These are phyloP conservation scores for Cystobasidium tubakii DNA, from an alignment of 768 basidiomycete genomes.

Conservation along the genomic window DNA sequence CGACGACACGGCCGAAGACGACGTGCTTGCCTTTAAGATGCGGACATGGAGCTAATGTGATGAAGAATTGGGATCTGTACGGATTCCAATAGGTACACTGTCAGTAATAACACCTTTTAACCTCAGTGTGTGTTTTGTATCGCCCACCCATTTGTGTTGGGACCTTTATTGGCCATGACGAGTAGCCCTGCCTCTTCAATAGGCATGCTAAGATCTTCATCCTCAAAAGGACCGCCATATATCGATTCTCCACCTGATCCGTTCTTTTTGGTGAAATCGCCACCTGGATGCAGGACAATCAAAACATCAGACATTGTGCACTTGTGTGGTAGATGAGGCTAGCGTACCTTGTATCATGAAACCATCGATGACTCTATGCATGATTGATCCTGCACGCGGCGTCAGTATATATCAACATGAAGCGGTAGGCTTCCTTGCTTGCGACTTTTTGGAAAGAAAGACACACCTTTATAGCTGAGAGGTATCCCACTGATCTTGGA, in stretches of 20 bases:
- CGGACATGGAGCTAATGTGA: constrained; percentile 60
- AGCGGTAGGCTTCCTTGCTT: too few species aligned
- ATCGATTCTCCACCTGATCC: constrained; percentile 77
- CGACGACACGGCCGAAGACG: constrained; percentile 51
- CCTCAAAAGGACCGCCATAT: constrained; percentile 67
- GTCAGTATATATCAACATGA: too few species aligned
- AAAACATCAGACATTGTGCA: too few species aligned
- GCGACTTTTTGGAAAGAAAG: neutral
- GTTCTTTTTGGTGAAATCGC: constrained; percentile 72
- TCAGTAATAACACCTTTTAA: neutral
- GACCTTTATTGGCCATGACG: constrained; percentile 82
- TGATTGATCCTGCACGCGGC: constrained; percentile 47
- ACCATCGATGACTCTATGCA: constrained; percentile 68
- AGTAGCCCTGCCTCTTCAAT: constrained; percentile 69
- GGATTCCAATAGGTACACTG: neutral
- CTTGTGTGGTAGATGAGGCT: too few species aligned
- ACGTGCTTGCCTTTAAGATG: constrained; percentile 63
- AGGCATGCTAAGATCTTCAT: constrained; percentile 65
- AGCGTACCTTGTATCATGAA: constrained; percentile 45
- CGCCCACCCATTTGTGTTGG: constrained; percentile 38
- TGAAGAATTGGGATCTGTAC: constrained; percentile 74
- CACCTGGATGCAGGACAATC: too few species aligned
- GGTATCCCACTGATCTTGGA: constrained; percentile 62
- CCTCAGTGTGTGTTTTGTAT: too few species aligned
- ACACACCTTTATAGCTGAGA: constrained; percentile 69